Base-by-base conservation (phyloP, 345 rosid species). In the Ceriops tagal region DNA sequence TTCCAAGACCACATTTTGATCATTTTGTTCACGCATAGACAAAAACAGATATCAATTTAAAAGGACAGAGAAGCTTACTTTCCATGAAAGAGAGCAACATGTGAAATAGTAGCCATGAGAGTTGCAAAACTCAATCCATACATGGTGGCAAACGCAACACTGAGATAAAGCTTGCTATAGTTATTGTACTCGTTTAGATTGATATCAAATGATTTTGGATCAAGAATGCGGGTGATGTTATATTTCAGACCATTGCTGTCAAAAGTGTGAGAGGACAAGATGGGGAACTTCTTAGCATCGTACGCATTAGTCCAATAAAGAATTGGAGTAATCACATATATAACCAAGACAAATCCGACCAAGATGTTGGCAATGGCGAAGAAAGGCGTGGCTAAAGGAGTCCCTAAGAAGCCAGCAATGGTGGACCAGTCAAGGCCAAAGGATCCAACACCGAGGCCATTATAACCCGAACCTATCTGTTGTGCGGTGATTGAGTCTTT, bases 341-440 rank as follows among this genome's bases (percentile, higher is more conserved):
- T 35, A 21, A 87, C 49, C 78, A 91, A 73, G 81, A 80, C 27
- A 73, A 85, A 87, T 1, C 97, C 91, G 0, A 37, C 72, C n/a
- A 91, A 51, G 63, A 62, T 63, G 35, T 91, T 93, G 51, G 81
- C 74, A 21, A 93, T 93, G 74, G 91, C 84, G 49, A 83, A 87
- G 62, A 84, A 82, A 0, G 91, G 97, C 1, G 79, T 78, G 61
- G 93, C 88, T 15, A 93, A 80, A 22, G 98, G 98, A 73, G 85
- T 84, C 43, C 91, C 91, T 47, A 91, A 47, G 89, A 84, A 93
- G 65, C 86, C 69, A 34, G 87, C 85, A 67, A 89, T 77, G 0
- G 89, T 85, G 7, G 96, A 72, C 97, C 93, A 93, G 71, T 91
- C 96, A 9, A 93, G 79, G 59, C 87, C 91, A 8, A 93, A 89